Base-by-base conservation (phyloP, 2,329 filamentous ascomycete genomes). In the Decorospora gaudefroyi region DNA sequence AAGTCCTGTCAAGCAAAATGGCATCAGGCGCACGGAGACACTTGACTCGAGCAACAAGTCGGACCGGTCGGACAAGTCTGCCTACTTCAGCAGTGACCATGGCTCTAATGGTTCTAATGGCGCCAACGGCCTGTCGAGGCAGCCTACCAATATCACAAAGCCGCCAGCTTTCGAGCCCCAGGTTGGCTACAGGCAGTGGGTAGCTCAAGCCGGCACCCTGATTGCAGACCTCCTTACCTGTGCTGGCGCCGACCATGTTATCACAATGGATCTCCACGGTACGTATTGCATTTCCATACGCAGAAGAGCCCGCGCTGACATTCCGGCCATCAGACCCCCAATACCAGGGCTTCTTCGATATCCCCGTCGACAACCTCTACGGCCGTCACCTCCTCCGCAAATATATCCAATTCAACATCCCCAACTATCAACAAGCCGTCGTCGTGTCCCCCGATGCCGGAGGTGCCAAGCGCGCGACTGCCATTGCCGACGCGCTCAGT, bases 321-420 rank as follows among this genome's bases (percentile, higher is more conserved):
- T n/a, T n/a, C n/a, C n/a, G 5, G 5, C 4, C 90, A 93, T 69
- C 10, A 62, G 92, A 96, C 70, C 88, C 90, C 28, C 90, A 99
- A 72, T 97, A 97, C 67, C 93, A 99, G 73, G 93, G 93, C 40
- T 99, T 96, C 78, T 97, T 99, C 67, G 92, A 99, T 67, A 96
- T 97, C 46, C 93, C 93, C 2, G 93, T 99, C 43, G 93, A 99
- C 75, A 99, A 99, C 70, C 79, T 99, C 12, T 97, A 97, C 74
- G 92, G 86, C 43, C 84, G 88, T 59, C 85, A 87, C 35, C 75
- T 91, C 36, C 76, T 85, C 44, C 81, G 82, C 65, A 82, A 80
- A 61, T 85, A 85, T 69, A 84, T 86, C 59, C 85, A 90, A 67
- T 84, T 87, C 65, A 83, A 90, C 62, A 93, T 96, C 48, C 86